phyloP scores from a whole-genome alignment of 2,329 filamentous ascomycete genomes.

The Fusarium sororula region DNA sequence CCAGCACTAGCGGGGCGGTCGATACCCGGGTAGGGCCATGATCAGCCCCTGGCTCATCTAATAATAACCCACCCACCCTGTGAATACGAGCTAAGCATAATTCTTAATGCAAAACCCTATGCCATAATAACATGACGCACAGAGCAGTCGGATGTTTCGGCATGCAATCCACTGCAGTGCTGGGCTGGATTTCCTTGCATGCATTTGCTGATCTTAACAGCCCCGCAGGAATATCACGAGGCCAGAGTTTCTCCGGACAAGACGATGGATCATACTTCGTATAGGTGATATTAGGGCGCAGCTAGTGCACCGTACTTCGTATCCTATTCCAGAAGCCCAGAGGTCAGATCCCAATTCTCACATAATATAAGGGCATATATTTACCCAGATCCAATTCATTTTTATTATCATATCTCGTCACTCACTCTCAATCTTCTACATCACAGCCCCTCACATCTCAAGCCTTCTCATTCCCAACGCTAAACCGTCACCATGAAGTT shows the following conservation, averaged over 20 bases:
- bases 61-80: not conserved
- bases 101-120: not conserved
- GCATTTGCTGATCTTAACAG: not conserved
- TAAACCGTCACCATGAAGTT: constrained; percentile 44
- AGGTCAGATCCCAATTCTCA: not conserved
- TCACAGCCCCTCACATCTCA: not conserved
- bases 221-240: not conserved
- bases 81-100: constrained; percentile 13
- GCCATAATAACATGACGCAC: not conserved
- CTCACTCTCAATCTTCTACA: not conserved
- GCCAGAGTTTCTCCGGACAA: not conserved
- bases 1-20: not conserved
- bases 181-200: not conserved
- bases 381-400: not conserved
- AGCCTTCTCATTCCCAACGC: not conserved
- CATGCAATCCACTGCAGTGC: not conserved
- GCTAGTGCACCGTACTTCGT: constrained; percentile 5
- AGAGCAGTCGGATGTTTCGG: constrained; percentile 1
- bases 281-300: constrained; percentile 9
- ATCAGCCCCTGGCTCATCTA: not conserved
- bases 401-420: not conserved
- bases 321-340: not conserved
- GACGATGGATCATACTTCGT: not conserved
- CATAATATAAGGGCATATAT: constrained; percentile 6
- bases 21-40: not conserved